Base-by-base conservation (phyloP, 1,284 basidiomycete species). In the Boletus semigastroideus region DNA sequence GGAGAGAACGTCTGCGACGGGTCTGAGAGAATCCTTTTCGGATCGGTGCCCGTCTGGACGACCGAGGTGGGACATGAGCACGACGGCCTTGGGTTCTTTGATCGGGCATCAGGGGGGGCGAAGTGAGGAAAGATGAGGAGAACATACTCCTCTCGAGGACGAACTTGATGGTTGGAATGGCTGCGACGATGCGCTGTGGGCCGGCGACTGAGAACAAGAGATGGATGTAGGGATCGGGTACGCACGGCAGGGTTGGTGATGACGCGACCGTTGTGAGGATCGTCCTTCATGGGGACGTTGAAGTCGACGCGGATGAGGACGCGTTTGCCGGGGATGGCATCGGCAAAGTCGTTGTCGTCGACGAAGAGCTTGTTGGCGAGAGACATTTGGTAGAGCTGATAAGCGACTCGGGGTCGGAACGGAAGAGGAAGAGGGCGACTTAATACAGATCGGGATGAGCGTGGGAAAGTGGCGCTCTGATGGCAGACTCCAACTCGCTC, bases 301-400 rank as follows among this genome's bases (percentile, higher is more conserved):
- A 99, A 99, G 82, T 99, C 97, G 64, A 98, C 92, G 60, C 94
- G 90, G 71, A 97, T 93, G 65, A 98, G 87, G 67, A 98, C 94
- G 61, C 91, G 90, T 74, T 92, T 94, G 70, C 78, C 90, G 67
- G 85, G 86, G 78, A 98, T 87, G 65, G 90, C 84, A 20, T 45
- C 28, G 13, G 65, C 63, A 14, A 65, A 63, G 10, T 12, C 46
- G 69, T 95, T 78, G 76, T 98, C 96, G 60, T 87, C 91, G 76
- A 99, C 94, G 60, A 88, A 81, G 62, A 96, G 83, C 73, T 96
- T 98, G 78, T 87, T 94, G 37, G 95, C 88, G 73, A 98, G 90
- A 60, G 95, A 98, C 95, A 97, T 98, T 72, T 51, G 58, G 47
- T 61, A 8, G 10, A 22, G 43, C 17, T n/a, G 54, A 22, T 19